Base-by-base conservation (phyloP, 2,329 filamentous ascomycete genomes). In the Coleophoma eucalyptorum region DNA sequence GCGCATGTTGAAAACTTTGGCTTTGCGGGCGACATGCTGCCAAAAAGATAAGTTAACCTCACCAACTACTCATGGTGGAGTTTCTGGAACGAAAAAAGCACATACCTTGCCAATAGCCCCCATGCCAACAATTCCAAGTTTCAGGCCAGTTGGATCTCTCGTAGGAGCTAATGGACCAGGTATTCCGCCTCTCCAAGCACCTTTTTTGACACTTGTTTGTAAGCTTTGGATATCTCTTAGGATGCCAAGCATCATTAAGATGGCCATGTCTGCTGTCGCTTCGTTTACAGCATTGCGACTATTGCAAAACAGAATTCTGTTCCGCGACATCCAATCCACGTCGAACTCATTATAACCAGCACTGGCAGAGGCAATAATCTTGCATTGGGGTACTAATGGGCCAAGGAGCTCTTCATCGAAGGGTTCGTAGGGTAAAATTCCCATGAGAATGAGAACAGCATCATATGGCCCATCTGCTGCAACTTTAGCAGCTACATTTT, bases 121-220 rank as follows among this genome's bases (percentile, higher is more conserved):
- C 87, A 93, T 90, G 3, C 89, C 89, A 35, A 93, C 67, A 52
- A 93, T 89, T 0, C 89, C 89, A 4, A 79, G 62, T 3, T 21
- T 52, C 34, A 54, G 20, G 5, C 50, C 54, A 20, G 65, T 62
- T 1, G 76, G 74, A 56, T 78, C 75, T 7, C 59, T 62, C 3
- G 64, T 64, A 0, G 72, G 71, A 1, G 68, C 58, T 41, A 68
- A 50, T n/a, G n/a, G n/a, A n/a, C n/a, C n/a, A n/a, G n/a, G n/a
- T n/a, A n/a, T n/a, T 5, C 58, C 60, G 0, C 59, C 57, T 47
- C 67, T 69, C 72, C 73, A 78, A 0, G 52, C 56, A 0, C 73
- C 75, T 0, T 59, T 56, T 2, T 69, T 61, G 0, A 66, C 58
- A 15, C 61, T 65, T 43, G 62, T 67, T 55, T 76, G 71, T 3